Percentiles rank a stretch among this genome's conserved stretches.
phyloP scores from a whole-genome alignment of 139 green algal species.

The Eudorina sp. region DNA sequence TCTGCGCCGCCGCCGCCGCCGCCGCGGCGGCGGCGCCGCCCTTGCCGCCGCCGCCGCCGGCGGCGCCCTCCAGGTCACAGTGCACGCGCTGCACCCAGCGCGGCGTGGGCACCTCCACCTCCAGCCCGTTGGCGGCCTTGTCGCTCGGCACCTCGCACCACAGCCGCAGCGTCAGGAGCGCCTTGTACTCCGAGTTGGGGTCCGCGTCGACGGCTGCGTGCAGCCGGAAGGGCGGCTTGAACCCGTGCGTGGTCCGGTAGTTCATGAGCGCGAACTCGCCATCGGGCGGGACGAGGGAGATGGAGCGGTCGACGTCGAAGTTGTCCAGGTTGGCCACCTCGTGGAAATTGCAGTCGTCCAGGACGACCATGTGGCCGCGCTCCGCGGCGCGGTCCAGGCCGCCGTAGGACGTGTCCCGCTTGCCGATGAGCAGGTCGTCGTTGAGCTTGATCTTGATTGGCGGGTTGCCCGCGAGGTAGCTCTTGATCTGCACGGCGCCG shows the following conservation, averaged over 20 bases:
- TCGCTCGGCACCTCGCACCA: constrained; percentile 59
- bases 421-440: constrained; percentile 89
- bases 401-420: constrained; percentile 54
- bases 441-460: constrained; percentile 91
- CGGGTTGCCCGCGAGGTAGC: constrained; percentile 89
- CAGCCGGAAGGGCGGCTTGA: constrained; percentile 93
- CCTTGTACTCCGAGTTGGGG: constrained; percentile 59
- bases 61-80: constrained; percentile 66
- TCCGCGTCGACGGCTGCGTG: constrained; percentile 79
- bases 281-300: constrained; percentile 89
- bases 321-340: constrained; percentile 73
- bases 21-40: not conserved
- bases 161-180: constrained; percentile 51
- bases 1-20: constrained; percentile 49
- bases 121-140: constrained; percentile 76
- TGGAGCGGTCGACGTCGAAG: constrained; percentile 94
- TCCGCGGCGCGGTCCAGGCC: not conserved
- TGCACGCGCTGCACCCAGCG: constrained; percentile 73
- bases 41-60: constrained; percentile 7
- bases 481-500: constrained; percentile 77
- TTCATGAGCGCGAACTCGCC: constrained; percentile 97
- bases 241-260: constrained; percentile 88
- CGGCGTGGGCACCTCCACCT: constrained; percentile 82
- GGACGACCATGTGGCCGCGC: constrained; percentile 67
- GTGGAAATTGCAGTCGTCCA: constrained; percentile 97